Evolutionary conservation across 1,284 basidiomycete genomes (phyloP), one percentile per base, ranked within the genome.

Genomic region (Puccinia brachypodii): DNA sequence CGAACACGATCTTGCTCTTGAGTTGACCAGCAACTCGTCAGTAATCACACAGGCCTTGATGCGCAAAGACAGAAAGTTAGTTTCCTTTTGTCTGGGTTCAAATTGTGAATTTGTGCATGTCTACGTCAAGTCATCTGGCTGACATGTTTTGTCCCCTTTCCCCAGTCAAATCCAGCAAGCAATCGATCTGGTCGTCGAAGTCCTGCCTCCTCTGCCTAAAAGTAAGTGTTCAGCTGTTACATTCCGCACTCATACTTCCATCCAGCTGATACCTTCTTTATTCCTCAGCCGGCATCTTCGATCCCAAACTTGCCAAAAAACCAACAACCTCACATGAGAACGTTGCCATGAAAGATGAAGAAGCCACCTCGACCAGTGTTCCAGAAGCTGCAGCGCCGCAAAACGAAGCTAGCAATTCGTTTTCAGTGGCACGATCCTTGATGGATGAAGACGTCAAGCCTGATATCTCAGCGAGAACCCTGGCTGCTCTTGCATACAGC

Each of bases 121-220:
- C 1, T 25, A n/a, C 28, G 14, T 31, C 31, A 40, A 14, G 7
- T 42, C 3, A 16, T 19, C 28, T 79, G 3, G 8, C 1, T 58
- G 22, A 64, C 36, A 28, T 33, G 19, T 13, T 7, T 44, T 44
- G 19, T 64, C 68, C 22, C 7, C 44, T 56, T 38, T 11, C 25
- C 50, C 19, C 47, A 81, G 79, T 74, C 95, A 97, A 86, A 91
- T 98, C 7, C 95, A 97, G 87, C 95, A 98, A 87, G 92, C 93
- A 0, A 88, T 98, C 36, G 92, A 92, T 83, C 89, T 98, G 25
- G 89, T 96, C 33, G 93, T 92, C 50, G 96, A 98, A 86, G 87
- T 98, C 22, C 90, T 98, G 87, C 96, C 96, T 0, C 93, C 96
- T 9, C 87, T 95, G 38, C 94, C 95, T 0, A 94, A 93, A 90